Conservation (phyloP, 2,329 filamentous ascomycete genomes). For the Botrytis elliptica region DNA sequence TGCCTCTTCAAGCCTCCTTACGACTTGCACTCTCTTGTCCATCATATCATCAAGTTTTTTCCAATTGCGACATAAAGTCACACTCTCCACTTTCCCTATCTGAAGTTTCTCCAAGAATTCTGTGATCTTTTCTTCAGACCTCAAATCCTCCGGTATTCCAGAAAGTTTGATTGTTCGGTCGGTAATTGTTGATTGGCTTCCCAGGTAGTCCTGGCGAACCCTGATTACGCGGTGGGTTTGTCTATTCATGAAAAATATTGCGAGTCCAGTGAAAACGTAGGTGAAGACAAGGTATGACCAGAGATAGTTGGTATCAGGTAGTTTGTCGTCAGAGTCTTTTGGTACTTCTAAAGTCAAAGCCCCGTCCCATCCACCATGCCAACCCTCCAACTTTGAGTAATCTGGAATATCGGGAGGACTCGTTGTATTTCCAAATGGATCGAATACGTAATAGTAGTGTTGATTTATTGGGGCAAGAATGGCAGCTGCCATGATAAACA, state of each 20-base stretch:
- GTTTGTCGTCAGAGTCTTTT: constrained; percentile 21
- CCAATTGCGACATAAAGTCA: constrained; percentile 88
- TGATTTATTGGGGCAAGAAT: constrained; percentile 86
- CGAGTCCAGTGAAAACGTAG: constrained; percentile 83
- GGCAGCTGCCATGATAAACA: constrained; percentile 76
- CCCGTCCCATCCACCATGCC: constrained; percentile 15
- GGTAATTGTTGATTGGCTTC: constrained; percentile 90
- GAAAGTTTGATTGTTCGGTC: constrained; percentile 91
- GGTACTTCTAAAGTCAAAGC: not conserved
- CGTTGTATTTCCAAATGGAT: constrained; percentile 24
- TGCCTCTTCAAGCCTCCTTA: constrained; percentile 76
- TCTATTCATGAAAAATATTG: constrained; percentile 76
- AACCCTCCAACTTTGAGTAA: constrained; percentile 15
- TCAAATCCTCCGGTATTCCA: constrained; percentile 76
- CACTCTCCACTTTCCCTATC: constrained; percentile 85
- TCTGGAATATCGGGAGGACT: constrained; percentile 37
- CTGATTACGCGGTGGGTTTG: constrained; percentile 85
- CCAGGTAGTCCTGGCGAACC: constrained; percentile 85
- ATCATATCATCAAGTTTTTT: constrained; percentile 74
- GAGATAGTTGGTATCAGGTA: constrained; percentile 53
- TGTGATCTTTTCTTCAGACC: constrained; percentile 80
- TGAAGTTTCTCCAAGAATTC: constrained; percentile 81
- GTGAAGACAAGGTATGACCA: constrained; percentile 96
- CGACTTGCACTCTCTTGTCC: constrained; percentile 58
- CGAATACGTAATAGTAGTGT: constrained; percentile 50